A percentile compares a stretch with the other conserved stretches of the same genome.
Conservation (phyloP, 2,329 filamentous ascomycete species). For the Cadophora luteo-olivacea region DNA sequence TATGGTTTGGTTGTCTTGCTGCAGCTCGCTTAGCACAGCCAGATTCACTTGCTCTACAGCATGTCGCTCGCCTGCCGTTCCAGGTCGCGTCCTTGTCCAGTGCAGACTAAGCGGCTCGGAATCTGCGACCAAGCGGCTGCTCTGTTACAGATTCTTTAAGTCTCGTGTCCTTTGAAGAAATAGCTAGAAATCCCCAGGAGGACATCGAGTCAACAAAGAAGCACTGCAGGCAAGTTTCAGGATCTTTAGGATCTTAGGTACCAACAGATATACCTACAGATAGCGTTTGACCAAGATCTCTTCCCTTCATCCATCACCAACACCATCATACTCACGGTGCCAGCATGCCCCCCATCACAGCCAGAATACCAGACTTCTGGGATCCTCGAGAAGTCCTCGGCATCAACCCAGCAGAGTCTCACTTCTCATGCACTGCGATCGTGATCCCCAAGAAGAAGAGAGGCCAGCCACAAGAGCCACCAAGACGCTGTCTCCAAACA, state of each 20-base stretch:
- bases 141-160: not conserved
- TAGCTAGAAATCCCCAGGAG: not conserved
- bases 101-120: not conserved
- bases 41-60: not conserved
- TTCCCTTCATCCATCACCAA: not conserved
- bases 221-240: not conserved
- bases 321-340: not conserved
- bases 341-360: not conserved
- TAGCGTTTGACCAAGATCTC: not conserved
- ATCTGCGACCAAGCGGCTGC: not conserved
- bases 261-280: not conserved
- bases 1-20: not conserved
- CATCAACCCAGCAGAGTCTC: not conserved
- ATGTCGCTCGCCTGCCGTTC: not conserved
- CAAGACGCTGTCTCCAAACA: not conserved
- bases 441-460: not conserved
- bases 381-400: not conserved
- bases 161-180: not conserved
- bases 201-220: not conserved
- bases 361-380: not conserved
- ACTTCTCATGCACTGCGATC: conserved; percentile 1
- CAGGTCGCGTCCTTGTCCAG: not conserved
- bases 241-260: not conserved
- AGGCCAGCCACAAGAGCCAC: not conserved
- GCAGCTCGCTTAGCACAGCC: not conserved